Evolutionary conservation across 2,329 filamentous ascomycete genomes (phyloP).

Genomic region (Xylaria sp.): DNA sequence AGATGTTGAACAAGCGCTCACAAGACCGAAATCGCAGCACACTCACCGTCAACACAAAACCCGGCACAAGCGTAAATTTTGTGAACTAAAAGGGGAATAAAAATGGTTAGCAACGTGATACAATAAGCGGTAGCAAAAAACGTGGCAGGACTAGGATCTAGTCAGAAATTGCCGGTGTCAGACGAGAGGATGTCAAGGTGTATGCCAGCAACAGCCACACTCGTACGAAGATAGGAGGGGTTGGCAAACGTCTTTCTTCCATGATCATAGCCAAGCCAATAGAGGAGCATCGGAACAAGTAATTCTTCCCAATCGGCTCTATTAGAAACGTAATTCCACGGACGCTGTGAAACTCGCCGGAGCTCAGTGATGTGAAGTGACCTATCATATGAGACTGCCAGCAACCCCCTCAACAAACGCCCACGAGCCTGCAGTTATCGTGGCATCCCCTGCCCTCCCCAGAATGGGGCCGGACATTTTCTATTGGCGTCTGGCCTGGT

Average conservation of each 20-base stretch:
- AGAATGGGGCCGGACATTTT: neutral
- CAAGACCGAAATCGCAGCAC: slow-evolving; percentile 29
- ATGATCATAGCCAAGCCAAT: slow-evolving; percentile 22
- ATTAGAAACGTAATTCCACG: slow-evolving; percentile 14
- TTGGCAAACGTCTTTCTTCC: slow-evolving; percentile 11
- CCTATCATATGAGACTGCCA: slow-evolving; percentile 22
- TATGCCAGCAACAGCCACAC: slow-evolving; percentile 13
- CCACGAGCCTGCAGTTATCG: slow-evolving; percentile 5
- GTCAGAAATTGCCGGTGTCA: neutral
- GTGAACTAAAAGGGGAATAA: slow-evolving; percentile 12
- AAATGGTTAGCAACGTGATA: neutral
- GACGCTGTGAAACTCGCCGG: slow-evolving; percentile 30
- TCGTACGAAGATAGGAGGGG: slow-evolving; percentile 13
- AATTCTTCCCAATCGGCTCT: slow-evolving; percentile 19
- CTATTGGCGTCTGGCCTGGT: slow-evolving; percentile 14
- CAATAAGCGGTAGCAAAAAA: neutral
- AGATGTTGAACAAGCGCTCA: slow-evolving; percentile 13
- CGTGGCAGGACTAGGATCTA: neutral
- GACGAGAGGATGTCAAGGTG: slow-evolving; percentile 2
- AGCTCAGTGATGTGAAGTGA: slow-evolving; percentile 15
- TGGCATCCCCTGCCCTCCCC: slow-evolving; percentile 8
- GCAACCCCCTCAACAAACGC: slow-evolving; percentile 17
- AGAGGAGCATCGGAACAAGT: slow-evolving; percentile 3
- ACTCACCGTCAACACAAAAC: slow-evolving; percentile 50
- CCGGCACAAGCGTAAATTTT: slow-evolving; percentile 48